Evolutionary conservation across 2,329 filamentous ascomycete genomes (phyloP).

Genomic region (Phyllosticta citribraziliensis): DNA sequence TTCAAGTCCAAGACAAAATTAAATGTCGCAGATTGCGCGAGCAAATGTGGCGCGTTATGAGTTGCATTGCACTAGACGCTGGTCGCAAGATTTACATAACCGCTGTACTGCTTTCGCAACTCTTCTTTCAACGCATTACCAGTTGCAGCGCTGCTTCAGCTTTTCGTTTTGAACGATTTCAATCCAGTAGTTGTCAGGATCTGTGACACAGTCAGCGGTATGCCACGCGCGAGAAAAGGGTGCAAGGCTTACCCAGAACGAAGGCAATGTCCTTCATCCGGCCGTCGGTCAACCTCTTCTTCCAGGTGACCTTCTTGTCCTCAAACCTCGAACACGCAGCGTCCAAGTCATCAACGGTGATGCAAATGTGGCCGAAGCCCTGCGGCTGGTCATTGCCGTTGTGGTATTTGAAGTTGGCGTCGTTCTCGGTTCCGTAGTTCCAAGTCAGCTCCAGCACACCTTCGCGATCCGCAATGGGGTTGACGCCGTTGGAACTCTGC

Average conservation of each 20-base stretch:
- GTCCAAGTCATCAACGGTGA: conserved; percentile 81
- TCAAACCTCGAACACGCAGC: conserved; percentile 83
- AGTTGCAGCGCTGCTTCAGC: conserved; percentile 38
- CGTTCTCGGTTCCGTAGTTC: conserved; percentile 76
- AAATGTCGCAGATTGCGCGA: not conserved
- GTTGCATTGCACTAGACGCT: not conserved
- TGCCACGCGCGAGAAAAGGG: not conserved
- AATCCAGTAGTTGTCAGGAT: conserved; percentile 77
- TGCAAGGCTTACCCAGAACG: conserved; percentile 48
- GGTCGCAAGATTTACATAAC: not conserved
- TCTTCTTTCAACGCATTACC: conserved; percentile 17
- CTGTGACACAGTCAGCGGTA: conserved; percentile 17
- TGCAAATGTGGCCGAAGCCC: conserved; percentile 87
- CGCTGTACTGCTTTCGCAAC: not conserved
- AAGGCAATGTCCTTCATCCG: conserved; percentile 91
- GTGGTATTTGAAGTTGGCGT: conserved; percentile 76
- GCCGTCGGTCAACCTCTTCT: conserved; percentile 89
- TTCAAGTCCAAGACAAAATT: not conserved
- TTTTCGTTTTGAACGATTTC: conserved; percentile 69
- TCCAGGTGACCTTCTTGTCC: conserved; percentile 72
- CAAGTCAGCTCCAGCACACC: conserved; percentile 86
- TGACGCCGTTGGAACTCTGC: conserved; percentile 45
- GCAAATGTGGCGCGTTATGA: not conserved
- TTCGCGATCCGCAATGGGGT: conserved; percentile 58
- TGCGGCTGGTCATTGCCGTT: conserved; percentile 86